Conservation (phyloP, 108 stramenopile genomes). For the Phaeodactylum tricornutum region DNA sequence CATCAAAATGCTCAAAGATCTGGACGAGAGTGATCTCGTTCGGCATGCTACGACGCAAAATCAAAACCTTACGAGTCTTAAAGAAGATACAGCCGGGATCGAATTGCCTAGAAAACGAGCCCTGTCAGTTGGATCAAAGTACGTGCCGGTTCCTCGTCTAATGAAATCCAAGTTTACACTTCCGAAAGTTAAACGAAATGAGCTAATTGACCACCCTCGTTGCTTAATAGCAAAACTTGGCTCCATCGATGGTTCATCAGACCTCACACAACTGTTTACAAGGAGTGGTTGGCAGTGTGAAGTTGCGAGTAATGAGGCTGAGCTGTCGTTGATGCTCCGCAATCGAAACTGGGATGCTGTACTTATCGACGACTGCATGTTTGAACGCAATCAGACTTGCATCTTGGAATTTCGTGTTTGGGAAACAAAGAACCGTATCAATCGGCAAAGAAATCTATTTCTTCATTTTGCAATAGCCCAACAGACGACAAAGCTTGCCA, state of each 20-base stretch:
- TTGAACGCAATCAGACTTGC: slow-evolving; percentile 13
- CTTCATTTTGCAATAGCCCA: slow-evolving; percentile 12
- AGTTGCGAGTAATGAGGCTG: slow-evolving; percentile 22
- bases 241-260: neutral
- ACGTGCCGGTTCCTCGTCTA: neutral
- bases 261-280: slow-evolving; percentile 3
- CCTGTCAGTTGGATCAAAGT: neutral
- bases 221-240: neutral
- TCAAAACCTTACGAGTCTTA: neutral
- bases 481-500: neutral
- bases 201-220: neutral
- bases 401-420: slow-evolving; percentile 45
- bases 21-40: slow-evolving; percentile 13
- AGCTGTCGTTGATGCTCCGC: slow-evolving; percentile 30
- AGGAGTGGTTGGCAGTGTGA: slow-evolving; percentile 34
- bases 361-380: slow-evolving; percentile 37
- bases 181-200: neutral
- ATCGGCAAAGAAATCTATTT: slow-evolving; percentile 38
- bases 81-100: neutral
- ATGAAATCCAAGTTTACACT: neutral
- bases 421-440: slow-evolving; percentile 44
- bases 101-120: neutral
- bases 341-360: slow-evolving; percentile 53
- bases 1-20: slow-evolving; percentile 34
- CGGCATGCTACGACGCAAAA: neutral